phyloP scores from a whole-genome alignment of 2,329 filamentous ascomycete genomes.

The Pestalotiopsis sp. region DNA sequence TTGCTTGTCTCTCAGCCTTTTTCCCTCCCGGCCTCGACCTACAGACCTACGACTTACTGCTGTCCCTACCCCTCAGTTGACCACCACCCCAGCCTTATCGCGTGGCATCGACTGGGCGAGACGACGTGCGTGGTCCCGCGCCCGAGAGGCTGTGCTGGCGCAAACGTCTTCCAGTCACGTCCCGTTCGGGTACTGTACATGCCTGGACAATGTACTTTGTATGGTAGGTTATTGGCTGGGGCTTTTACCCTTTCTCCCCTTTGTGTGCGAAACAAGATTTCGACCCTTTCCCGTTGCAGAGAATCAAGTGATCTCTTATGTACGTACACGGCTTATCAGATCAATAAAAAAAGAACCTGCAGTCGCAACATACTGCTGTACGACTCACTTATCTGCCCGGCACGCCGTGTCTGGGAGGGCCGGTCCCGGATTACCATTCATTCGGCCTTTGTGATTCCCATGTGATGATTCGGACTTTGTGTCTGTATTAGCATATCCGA shows the following conservation, averaged over 20 bases:
- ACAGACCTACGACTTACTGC: too few relatives aligned
- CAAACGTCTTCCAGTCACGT: background rate
- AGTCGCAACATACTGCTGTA: too few relatives aligned
- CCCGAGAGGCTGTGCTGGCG: constrained; percentile 6
- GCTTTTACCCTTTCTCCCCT: background rate
- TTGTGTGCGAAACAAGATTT: background rate
- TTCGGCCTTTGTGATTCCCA: too few relatives aligned
- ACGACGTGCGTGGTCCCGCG: background rate
- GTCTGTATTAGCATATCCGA: too few relatives aligned
- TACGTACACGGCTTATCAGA: too few relatives aligned
- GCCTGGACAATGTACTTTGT: background rate
- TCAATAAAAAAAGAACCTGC: too few relatives aligned
- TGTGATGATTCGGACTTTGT: too few relatives aligned
- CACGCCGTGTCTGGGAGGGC: too few relatives aligned
- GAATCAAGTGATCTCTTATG: background rate
- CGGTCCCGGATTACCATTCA: too few relatives aligned
- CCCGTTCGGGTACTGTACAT: background rate
- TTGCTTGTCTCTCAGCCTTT: background rate
- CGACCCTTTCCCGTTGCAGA: background rate
- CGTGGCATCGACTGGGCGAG: constrained; percentile 3
- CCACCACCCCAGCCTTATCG: constrained; percentile 10
- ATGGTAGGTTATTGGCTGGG: background rate
- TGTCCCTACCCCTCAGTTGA: constrained; percentile 6
- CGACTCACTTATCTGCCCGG: too few relatives aligned
- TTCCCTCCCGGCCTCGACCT: background rate